Base-by-base conservation (phyloP, 2,329 filamentous ascomycete species). In the Lachnellula occidentalis region DNA sequence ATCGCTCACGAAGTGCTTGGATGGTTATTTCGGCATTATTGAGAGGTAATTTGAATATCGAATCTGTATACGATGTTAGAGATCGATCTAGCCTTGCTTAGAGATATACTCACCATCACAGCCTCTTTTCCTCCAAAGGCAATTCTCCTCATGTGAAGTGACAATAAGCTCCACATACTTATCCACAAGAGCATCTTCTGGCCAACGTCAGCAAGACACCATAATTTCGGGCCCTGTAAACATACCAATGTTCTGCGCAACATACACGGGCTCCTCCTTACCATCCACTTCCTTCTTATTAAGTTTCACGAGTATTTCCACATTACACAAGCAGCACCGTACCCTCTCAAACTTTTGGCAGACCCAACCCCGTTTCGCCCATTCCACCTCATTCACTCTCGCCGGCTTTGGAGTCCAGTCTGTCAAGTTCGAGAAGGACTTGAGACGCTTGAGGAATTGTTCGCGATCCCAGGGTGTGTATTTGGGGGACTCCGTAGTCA, bases 351-450 rank as follows among this genome's bases (percentile, higher is more conserved):
- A 84, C 63, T 87, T 87, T 45, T 87, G 83, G 65, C 92, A 96
- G 4, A 86, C 78, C 92, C 94, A 99, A 1, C 92, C 92, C 55
- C 88, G 78, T 75, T 92, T 96, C 0, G 92, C 92, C 94, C 94
- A 99, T 69, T 91, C 87, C 7, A 96, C 85, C 72, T 97, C 94
- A 67, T 84, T 90, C 63, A 97, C 85, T 34, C 78, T 78, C 50
- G 92, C 82, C 0, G 94, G 92, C 69, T 97, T 97, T 0, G 90
- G 88, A n/a, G 88, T 87, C 92, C 92, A 99, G 68, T 88, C 82
- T 51, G 90, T 94, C 47, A 97, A 85, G 62, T 92, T 90, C 67
- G 92, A 88, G 68, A 95, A 99, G 0, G 90, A 95, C 57, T 87
- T 87, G 27, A 99, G 77, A 22, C 94, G 78, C 63, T 81, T 83